Conservation (phyloP, 192 early-diverging fungal genomes). For the Coemansia sp. region DNA sequence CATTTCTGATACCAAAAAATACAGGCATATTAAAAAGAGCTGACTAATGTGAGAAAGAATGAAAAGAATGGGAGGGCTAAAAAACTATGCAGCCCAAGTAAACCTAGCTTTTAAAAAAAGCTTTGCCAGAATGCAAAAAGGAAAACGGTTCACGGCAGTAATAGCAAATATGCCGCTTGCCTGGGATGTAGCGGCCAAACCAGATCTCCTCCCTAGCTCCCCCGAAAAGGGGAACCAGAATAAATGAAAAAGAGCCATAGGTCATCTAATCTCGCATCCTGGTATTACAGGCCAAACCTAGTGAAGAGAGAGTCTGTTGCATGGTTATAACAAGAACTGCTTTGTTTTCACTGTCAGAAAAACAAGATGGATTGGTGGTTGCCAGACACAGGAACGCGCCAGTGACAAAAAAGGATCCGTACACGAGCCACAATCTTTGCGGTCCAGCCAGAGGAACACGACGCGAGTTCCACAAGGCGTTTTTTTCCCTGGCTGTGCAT, state of each 20-base stretch:
- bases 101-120: not conserved
- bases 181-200: conserved; percentile 34
- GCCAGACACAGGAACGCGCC: too few relatives aligned
- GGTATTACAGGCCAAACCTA: not conserved
- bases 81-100: not conserved
- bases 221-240: too few relatives aligned
- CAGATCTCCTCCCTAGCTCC: not conserved
- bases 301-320: not conserved
- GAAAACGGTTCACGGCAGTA: conserved; percentile 5
- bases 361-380: too few relatives aligned
- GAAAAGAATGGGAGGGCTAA: not conserved
- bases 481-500: not conserved
- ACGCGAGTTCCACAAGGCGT: too few relatives aligned
- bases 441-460: too few relatives aligned
- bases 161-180: conserved; percentile 54
- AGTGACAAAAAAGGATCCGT: too few relatives aligned
- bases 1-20: not conserved
- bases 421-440: too few relatives aligned
- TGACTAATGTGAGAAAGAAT: not conserved
- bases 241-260: conserved; percentile 1
- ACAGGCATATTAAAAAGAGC: not conserved
- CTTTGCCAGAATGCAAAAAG: not conserved
- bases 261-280: not conserved
- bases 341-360: too few relatives aligned
- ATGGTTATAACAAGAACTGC: too few relatives aligned